Evolutionary conservation across 371 early-diverging fungal species (phyloP).

Genomic region (Mucor mucedo): DNA sequence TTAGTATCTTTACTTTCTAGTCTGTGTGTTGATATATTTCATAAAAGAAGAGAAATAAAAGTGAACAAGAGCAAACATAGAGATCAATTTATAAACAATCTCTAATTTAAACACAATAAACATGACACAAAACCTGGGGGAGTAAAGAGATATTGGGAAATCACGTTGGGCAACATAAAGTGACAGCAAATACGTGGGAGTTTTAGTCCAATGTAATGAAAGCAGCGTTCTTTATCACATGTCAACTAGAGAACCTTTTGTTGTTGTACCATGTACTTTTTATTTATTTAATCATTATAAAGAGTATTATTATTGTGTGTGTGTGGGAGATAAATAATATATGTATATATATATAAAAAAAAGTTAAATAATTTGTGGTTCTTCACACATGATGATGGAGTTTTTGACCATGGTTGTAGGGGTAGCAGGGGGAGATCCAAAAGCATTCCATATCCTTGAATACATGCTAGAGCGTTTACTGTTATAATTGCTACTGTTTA

Average conservation of each 20-base stretch:
- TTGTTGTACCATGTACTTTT: background rate
- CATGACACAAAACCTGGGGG: conserved; percentile 1
- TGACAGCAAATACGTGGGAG: conserved; percentile 6
- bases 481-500: conserved; percentile 35
- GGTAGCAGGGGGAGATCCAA: conserved; percentile 29
- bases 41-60: background rate
- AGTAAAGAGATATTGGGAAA: background rate
- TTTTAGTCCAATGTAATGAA: conserved; percentile 1
- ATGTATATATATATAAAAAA: background rate
- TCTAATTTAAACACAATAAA: background rate
- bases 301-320: background rate
- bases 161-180: background rate
- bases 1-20: background rate
- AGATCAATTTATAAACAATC: too few species aligned
- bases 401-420: conserved; percentile 7
- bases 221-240: background rate
- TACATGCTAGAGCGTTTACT: conserved; percentile 55
- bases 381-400: conserved; percentile 26
- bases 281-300: background rate
- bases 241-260: too few species aligned
- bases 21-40: too few species aligned
- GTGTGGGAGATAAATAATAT: background rate
- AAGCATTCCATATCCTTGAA: conserved; percentile 48
- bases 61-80: background rate
- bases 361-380: conserved; percentile 25